Conservation (phyloP, 768 basidiomycete genomes). For the Suillus placidus region DNA sequence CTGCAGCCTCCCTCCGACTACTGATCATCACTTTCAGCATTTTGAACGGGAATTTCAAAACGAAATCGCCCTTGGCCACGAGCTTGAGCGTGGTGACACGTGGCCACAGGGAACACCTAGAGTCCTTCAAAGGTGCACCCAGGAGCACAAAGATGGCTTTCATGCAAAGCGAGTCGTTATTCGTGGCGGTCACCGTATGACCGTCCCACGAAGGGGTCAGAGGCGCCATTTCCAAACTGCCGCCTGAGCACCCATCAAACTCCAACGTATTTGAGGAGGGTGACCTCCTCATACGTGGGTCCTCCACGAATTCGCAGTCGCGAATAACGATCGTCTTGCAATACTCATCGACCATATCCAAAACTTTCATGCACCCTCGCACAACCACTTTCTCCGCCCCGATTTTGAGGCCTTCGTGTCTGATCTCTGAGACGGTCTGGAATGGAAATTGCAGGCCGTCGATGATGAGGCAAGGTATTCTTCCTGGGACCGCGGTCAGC, state of each 20-base stretch:
- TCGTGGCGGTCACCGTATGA: neutral
- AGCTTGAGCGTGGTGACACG: neutral
- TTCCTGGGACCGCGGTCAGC: neutral
- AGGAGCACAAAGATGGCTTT: neutral
- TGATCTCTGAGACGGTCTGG: neutral
- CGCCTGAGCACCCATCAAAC: neutral
- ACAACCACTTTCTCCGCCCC: neutral
- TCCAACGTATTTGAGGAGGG: neutral
- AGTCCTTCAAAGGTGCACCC: neutral
- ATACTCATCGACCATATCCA: neutral
- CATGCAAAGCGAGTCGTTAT: neutral
- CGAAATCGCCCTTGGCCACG: neutral
- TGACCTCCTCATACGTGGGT: neutral
- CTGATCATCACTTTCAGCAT: neutral
- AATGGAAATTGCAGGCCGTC: neutral
- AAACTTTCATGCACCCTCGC: neutral
- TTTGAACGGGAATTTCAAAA: neutral
- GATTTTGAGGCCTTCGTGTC: neutral
- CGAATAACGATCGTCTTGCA: neutral
- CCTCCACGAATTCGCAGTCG: neutral
- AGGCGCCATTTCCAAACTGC: neutral
- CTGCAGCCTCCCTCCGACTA: neutral
- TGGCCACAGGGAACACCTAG: neutral
- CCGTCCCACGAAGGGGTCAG: neutral
- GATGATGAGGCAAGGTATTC: neutral